phyloP scores from a whole-genome alignment of 768 basidiomycete species.

The Galerina marginata region DNA sequence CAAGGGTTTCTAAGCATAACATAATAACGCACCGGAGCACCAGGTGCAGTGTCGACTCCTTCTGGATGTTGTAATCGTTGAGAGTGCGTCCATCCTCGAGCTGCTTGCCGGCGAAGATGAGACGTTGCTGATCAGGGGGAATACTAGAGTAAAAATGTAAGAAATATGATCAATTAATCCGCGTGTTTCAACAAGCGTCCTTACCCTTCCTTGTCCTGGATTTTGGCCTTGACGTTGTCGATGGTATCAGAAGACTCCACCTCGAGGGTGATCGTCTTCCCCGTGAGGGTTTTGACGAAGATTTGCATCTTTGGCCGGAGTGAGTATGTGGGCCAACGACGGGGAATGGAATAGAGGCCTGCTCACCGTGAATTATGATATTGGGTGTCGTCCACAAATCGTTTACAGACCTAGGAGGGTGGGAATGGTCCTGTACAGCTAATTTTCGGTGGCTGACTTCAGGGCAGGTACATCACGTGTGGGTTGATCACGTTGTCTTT shows the following conservation, averaged over 20 bases:
- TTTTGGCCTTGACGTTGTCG: slow-evolving; percentile 90
- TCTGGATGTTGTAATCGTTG: slow-evolving; percentile 97
- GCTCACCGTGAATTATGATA: slow-evolving; percentile 39
- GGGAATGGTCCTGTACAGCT: slow-evolving; percentile 38
- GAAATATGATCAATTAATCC: neutral
- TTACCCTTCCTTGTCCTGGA: slow-evolving; percentile 64
- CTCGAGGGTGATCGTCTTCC: slow-evolving; percentile 98
- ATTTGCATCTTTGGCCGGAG: slow-evolving; percentile 50
- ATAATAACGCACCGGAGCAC: slow-evolving; percentile 78
- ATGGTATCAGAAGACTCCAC: slow-evolving; percentile 97
- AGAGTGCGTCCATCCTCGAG: slow-evolving; percentile 97
- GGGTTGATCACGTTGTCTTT: slow-evolving; percentile 6
- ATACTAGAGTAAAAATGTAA: slow-evolving; percentile 53
- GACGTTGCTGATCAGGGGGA: slow-evolving; percentile 92
- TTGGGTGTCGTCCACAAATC: slow-evolving; percentile 15
- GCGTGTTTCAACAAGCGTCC: slow-evolving; percentile 18
- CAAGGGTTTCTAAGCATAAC: neutral
- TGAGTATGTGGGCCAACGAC: slow-evolving; percentile 18
- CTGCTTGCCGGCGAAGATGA: slow-evolving; percentile 98
- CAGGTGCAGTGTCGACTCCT: slow-evolving; percentile 96
- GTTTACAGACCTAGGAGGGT: slow-evolving; percentile 25
- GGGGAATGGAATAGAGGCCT: slow-evolving; percentile 19
- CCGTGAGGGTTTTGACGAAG: slow-evolving; percentile 84
- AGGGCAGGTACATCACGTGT: slow-evolving; percentile 40
- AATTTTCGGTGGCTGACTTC: slow-evolving; percentile 43